Evolutionary conservation across 768 basidiomycete genomes (phyloP), one percentile per base, ranked within the genome.

Genomic region (Crassisporium funariophilum): DNA sequence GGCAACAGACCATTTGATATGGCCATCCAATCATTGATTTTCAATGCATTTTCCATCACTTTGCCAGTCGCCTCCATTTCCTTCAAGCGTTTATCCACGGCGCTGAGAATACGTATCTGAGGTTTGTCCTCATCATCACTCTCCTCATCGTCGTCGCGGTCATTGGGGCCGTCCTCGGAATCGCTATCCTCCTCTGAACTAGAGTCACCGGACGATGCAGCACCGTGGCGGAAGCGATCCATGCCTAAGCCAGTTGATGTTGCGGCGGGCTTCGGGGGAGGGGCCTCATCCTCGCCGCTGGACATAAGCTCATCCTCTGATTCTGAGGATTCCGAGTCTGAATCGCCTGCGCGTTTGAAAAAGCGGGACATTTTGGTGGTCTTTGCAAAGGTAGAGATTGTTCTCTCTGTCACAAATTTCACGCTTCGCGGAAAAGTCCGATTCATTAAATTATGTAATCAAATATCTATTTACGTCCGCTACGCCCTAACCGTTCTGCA

Each of bases 1-100:
- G n/a, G 35, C 25, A 16, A 66, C 82, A 46, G 57, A 93, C 95
- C 95, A 49, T 80, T 86, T 16, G 88, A 91, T 58, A 93, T 95
- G 21, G 82, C 83, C 19, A 86, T 84, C 97, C 97, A 99, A 70
- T 99, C 94, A 59, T 95, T 95, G 57, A 95, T 95, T 76, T 91
- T 95, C 52, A 90, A 75, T 15, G 87, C 94, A 63, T 99, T 98
- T 37, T 95, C 91, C 74, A 98, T 97, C 37, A 76, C 76, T 69
- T 88, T 94, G 45, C 91, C 91, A 3, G 87, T 88, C 1, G 83
- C 83, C 67, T 98, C 95, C 83, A 98, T 95, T 76, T 98, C 97
- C 38, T 88, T 92, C 61, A 94, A 67, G 43, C 95, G 78, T 67
- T 91, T 95, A 67, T 95, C 91, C 58, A 88, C 88, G 31, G 95